phyloP scores from a whole-genome alignment of 2,329 filamentous ascomycete genomes.

The Arthrinium phaeospermum region DNA sequence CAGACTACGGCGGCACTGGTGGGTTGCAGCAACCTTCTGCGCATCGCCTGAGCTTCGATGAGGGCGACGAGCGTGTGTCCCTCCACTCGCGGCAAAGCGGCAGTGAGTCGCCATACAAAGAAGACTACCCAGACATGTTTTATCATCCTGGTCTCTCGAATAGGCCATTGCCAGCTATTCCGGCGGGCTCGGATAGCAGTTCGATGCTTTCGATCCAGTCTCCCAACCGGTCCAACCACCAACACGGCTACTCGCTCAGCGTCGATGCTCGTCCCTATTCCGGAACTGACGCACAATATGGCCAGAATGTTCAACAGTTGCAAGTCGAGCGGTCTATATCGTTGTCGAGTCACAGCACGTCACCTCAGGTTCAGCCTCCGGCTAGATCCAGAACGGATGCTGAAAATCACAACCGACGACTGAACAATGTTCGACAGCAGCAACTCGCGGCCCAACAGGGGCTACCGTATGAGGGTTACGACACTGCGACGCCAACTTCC shows the following conservation, averaged over 20 bases:
- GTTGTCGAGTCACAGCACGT: constrained; percentile 79
- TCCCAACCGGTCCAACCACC: constrained; percentile 52
- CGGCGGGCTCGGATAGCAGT: constrained; percentile 66
- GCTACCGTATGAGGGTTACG: constrained; percentile 61
- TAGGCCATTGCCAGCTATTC: constrained; percentile 69
- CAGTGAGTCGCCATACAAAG: constrained; percentile 70
- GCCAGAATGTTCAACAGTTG: constrained; percentile 48
- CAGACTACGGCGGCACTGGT: constrained; percentile 90
- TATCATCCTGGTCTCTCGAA: constrained; percentile 82
- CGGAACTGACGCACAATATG: constrained; percentile 58
- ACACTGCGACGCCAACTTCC: constrained; percentile 57
- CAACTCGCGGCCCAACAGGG: constrained; percentile 58
- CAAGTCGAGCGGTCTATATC: constrained; percentile 78
- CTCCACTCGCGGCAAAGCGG: constrained; percentile 61
- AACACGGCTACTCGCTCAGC: constrained; percentile 56
- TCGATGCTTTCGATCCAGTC: constrained; percentile 55
- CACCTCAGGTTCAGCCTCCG: constrained; percentile 80
- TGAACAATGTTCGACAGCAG: constrained; percentile 57
- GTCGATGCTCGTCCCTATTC: constrained; percentile 51
- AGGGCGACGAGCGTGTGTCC: constrained; percentile 80
- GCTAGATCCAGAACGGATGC: constrained; percentile 94
- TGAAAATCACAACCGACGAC: constrained; percentile 62
- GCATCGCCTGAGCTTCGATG: constrained; percentile 86
- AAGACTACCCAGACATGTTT: constrained; percentile 88
- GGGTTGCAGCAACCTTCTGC: constrained; percentile 78